These are phyloP conservation scores for Penicillium egyptiacum DNA, from an alignment of 495 filamentous ascomycete species.

Conservation along the genomic window DNA sequence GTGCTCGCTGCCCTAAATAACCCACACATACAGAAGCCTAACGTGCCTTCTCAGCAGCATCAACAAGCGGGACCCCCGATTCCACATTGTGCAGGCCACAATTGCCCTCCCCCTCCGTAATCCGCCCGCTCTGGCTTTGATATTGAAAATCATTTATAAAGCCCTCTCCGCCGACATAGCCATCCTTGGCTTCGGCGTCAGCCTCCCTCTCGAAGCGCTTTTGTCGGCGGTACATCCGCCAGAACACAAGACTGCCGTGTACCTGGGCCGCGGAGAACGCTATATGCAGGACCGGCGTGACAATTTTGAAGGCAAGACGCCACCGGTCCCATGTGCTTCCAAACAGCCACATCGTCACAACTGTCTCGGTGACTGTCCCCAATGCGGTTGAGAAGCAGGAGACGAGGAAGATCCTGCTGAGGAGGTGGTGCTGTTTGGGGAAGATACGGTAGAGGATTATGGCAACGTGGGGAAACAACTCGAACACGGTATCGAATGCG, in stretches of 20 bases:
- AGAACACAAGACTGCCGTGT: slow-evolving; percentile 47
- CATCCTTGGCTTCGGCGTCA: background rate
- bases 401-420: slow-evolving; percentile 40
- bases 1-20: background rate
- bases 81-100: background rate
- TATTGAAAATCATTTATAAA: background rate
- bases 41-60: background rate
- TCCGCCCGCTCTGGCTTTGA: background rate
- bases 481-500: slow-evolving; percentile 50
- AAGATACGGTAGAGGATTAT: slow-evolving; percentile 51
- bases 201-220: slow-evolving; percentile 22
- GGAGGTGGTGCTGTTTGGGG: slow-evolving; percentile 40
- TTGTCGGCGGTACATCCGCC: slow-evolving; percentile 42
- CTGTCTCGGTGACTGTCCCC: slow-evolving; percentile 45
- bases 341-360: slow-evolving; percentile 51
- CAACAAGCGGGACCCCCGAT: background rate
- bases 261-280: slow-evolving; percentile 47
- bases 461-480: slow-evolving; percentile 51
- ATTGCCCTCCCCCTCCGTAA: background rate
- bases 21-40: background rate
- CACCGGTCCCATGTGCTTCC: slow-evolving; percentile 47
- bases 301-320: slow-evolving; percentile 49
- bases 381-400: slow-evolving; percentile 42
- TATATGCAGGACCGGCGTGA: slow-evolving; percentile 49
- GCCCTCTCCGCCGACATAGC: background rate